These are phyloP conservation scores for Macadamia tetraphylla DNA, from an alignment of 164 flowering plant genomes.

Conservation along the genomic window DNA sequence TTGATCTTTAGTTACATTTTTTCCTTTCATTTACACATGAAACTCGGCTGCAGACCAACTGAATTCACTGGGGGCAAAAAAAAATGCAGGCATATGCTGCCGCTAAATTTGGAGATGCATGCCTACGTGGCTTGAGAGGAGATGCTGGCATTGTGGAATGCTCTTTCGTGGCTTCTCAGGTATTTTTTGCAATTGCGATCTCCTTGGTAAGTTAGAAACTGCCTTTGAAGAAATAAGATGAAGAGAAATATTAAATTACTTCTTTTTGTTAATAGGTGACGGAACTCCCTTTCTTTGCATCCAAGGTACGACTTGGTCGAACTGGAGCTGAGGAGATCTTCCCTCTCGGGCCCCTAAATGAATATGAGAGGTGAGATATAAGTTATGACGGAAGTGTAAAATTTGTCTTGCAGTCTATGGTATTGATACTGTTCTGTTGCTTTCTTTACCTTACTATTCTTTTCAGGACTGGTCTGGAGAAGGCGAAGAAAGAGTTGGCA, in stretches of 20 bases:
- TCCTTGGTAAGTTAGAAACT: too few relatives aligned
- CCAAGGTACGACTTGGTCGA: slow-evolving; percentile 83
- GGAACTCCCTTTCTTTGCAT: slow-evolving; percentile 89
- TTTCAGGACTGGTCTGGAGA: slow-evolving; percentile 75
- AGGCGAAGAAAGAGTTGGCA: slow-evolving; percentile 88
- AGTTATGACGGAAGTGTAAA: not conserved
- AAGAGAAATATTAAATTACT: not conserved
- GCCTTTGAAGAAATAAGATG: too few relatives aligned
- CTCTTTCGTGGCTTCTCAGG: slow-evolving; percentile 83
- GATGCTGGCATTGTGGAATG: slow-evolving; percentile 78
- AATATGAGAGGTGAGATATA: slow-evolving; percentile 68
- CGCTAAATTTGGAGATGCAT: slow-evolving; percentile 90
- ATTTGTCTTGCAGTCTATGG: not conserved
- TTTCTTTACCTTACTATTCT: too few relatives aligned
- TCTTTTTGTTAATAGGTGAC: slow-evolving; percentile 50
- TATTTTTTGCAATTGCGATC: not conserved
- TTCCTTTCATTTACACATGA: not conserved
- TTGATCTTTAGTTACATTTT: not conserved
- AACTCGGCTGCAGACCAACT: not conserved
- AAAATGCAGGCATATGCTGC: slow-evolving; percentile 82
- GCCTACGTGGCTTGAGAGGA: slow-evolving; percentile 78
- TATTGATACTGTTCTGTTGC: slow-evolving; percentile 1
- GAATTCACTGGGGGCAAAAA: not conserved
- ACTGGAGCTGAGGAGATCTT: slow-evolving; percentile 75
- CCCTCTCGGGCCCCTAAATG: slow-evolving; percentile 81